Conservation (phyloP, 352 stramenopile species). For the Globisporangium rhizosaccharum region DNA sequence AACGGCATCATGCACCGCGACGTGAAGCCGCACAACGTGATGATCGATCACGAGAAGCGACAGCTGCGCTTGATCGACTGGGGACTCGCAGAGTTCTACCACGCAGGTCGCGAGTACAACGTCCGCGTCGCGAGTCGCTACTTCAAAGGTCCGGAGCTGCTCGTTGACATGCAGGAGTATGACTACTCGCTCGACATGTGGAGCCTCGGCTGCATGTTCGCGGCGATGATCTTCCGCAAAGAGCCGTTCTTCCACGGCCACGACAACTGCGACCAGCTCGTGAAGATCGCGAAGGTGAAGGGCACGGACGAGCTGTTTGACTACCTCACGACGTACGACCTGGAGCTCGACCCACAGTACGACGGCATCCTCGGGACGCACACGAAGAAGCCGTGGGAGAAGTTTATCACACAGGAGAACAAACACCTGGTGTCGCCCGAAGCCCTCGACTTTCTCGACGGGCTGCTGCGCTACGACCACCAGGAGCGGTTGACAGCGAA, state of each 20-base stretch:
- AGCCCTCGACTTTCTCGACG: constrained; percentile 94
- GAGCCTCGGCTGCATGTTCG: constrained; percentile 98
- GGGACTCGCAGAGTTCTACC: constrained; percentile 99
- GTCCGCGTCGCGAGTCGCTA: constrained; percentile 98
- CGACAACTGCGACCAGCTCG: constrained; percentile 99
- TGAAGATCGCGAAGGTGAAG: constrained; percentile 98
- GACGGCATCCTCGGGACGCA: constrained; percentile 96
- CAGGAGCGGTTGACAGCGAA: constrained; percentile 97
- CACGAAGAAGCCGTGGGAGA: constrained; percentile 98
- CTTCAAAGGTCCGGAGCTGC: constrained; percentile 98
- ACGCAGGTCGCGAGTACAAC: constrained; percentile 98
- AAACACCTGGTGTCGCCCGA: constrained; percentile 88
- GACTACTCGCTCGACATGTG: constrained; percentile 55
- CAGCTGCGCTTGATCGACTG: constrained; percentile 96
- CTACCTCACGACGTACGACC: constrained; percentile 98
- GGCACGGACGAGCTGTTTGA: constrained; percentile 98
- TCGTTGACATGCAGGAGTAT: constrained; percentile 99
- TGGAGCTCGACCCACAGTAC: constrained; percentile 98
- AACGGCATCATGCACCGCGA: constrained; percentile 99
- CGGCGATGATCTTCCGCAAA: constrained; percentile 99
- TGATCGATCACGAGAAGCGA: constrained; percentile 99
- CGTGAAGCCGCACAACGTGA: constrained; percentile 90
- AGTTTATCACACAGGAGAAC: constrained; percentile 98
- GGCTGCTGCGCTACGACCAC: constrained; percentile 90
- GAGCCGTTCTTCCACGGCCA: constrained; percentile 99